Percentiles rank a stretch among this genome's conserved stretches.
phyloP scores from a whole-genome alignment of 805 yeast genomes.

The Wickerhamiella shivajii region DNA sequence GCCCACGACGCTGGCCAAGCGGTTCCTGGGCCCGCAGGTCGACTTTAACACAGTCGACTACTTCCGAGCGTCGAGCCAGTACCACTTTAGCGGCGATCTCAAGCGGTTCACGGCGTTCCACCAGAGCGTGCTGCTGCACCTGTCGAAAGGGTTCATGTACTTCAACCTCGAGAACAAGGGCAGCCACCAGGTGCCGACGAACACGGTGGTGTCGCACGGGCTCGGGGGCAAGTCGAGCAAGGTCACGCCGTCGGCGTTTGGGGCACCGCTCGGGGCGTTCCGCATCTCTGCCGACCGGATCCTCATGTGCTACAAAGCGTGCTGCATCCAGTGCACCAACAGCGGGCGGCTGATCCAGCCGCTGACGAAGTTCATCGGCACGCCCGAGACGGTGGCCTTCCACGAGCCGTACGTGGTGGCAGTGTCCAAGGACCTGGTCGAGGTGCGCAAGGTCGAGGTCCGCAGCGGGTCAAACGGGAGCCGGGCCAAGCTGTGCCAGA shows the following conservation, averaged over 20 bases:
- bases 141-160: conserved; percentile 52
- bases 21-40: neutral
- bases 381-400: conserved; percentile 25
- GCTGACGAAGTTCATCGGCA: conserved; percentile 29
- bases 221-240: conserved; percentile 10
- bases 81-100: conserved; percentile 42
- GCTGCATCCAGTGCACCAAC: conserved; percentile 51
- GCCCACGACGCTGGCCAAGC: conserved; percentile 1
- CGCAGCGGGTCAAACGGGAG: conserved; percentile 22
- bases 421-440: conserved; percentile 52
- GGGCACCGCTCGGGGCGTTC: conserved; percentile 33
- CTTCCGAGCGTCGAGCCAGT: conserved; percentile 33
- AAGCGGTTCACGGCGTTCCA: conserved; percentile 48
- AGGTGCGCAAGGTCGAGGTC: conserved; percentile 41
- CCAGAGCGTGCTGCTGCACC: conserved; percentile 50
- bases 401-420: conserved; percentile 33
- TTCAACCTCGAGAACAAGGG: conserved; percentile 41
- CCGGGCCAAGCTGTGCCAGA: conserved; percentile 34
- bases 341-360: conserved; percentile 30
- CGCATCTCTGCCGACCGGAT: conserved; percentile 40
- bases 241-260: conserved; percentile 15
- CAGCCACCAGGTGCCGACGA: conserved; percentile 19
- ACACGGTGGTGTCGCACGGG: conserved; percentile 18
- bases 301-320: conserved; percentile 52
- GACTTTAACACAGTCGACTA: conserved; percentile 24